phyloP scores from a whole-genome alignment of 768 basidiomycete genomes.

The Royoungia palumana region DNA sequence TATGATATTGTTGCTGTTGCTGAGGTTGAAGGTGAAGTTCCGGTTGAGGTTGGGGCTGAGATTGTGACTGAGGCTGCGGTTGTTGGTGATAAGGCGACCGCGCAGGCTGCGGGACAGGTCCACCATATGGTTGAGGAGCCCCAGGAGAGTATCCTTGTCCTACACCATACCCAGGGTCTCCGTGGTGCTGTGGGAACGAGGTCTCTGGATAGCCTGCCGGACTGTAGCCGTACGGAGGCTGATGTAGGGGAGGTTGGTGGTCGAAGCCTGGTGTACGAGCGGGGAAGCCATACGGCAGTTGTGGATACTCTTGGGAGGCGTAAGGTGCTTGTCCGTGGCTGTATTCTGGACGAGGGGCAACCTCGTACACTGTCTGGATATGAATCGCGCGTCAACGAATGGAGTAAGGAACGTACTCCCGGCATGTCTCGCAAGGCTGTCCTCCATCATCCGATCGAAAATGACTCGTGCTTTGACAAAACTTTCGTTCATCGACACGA shows the following conservation, averaged over 20 bases:
- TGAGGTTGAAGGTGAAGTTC: constrained; percentile 32
- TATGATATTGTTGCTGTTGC: constrained; percentile 21
- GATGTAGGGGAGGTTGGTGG: constrained; percentile 37
- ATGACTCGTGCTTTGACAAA: constrained; percentile 86
- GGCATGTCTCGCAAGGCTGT: constrained; percentile 72
- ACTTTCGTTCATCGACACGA: constrained; percentile 92
- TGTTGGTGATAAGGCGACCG: constrained; percentile 32
- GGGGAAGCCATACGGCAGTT: constrained; percentile 47
- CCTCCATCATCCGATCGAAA: constrained; percentile 93
- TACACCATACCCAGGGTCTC: constrained; percentile 20
- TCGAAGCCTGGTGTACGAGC: constrained; percentile 36
- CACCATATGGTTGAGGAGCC: constrained; percentile 21
- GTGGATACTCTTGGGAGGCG: constrained; percentile 36
- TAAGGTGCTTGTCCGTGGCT: constrained; percentile 21
- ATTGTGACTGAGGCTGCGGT: constrained; percentile 30
- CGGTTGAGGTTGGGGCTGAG: constrained; percentile 24
- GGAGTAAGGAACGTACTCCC: constrained; percentile 42
- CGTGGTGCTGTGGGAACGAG: constrained; percentile 27
- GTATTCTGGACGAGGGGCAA: constrained; percentile 29
- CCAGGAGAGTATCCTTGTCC: constrained; percentile 22
- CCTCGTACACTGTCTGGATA: constrained; percentile 49
- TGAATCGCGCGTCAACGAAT: constrained; percentile 5
- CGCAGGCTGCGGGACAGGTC: constrained; percentile 24
- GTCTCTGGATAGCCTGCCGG: constrained; percentile 25
- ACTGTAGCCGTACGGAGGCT: constrained; percentile 26